phyloP scores from a whole-genome alignment of 768 basidiomycete genomes.

The Jaapia argillacea region DNA sequence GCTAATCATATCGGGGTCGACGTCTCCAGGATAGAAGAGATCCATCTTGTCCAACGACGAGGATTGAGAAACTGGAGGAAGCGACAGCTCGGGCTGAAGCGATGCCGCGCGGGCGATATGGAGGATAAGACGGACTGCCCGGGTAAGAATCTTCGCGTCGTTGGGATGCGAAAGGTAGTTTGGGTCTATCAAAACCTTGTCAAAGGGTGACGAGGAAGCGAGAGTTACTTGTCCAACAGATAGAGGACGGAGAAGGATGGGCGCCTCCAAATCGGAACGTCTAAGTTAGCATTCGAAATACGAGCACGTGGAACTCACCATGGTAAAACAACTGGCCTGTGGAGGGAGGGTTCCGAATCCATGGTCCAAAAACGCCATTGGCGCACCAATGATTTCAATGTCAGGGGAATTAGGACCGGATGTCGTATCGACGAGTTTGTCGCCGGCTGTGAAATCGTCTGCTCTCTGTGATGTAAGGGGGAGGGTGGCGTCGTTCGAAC shows the following conservation, averaged over 20 bases:
- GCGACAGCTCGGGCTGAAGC: slow-evolving; percentile 24
- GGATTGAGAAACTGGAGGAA: slow-evolving; percentile 12
- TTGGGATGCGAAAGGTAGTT: slow-evolving; percentile 33
- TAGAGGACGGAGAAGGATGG: neutral
- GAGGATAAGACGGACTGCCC: slow-evolving; percentile 27
- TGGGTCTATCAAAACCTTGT: slow-evolving; percentile 32
- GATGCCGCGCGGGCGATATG: slow-evolving; percentile 30
- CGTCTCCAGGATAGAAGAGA: slow-evolving; percentile 14
- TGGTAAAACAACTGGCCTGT: neutral
- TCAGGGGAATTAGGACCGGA: slow-evolving; percentile 24
- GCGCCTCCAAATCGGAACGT: neutral
- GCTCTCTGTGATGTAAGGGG: too few species aligned
- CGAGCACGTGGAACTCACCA: neutral
- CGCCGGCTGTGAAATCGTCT: neutral
- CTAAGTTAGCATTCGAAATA: neutral
- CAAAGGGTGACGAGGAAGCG: slow-evolving; percentile 25
- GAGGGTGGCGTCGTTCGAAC: slow-evolving; percentile 28
- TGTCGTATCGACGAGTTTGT: slow-evolving; percentile 6
- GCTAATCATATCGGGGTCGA: slow-evolving; percentile 7
- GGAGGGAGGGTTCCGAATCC: neutral
- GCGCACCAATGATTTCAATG: slow-evolving; percentile 22
- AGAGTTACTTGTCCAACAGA: neutral
- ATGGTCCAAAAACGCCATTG: slow-evolving; percentile 14
- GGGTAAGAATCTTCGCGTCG: slow-evolving; percentile 28
- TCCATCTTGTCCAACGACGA: slow-evolving; percentile 25